Evolutionary conservation across 2,329 filamentous ascomycete genomes (phyloP), one percentile per base, ranked within the genome.

Genomic region (Penicillium sp.): DNA sequence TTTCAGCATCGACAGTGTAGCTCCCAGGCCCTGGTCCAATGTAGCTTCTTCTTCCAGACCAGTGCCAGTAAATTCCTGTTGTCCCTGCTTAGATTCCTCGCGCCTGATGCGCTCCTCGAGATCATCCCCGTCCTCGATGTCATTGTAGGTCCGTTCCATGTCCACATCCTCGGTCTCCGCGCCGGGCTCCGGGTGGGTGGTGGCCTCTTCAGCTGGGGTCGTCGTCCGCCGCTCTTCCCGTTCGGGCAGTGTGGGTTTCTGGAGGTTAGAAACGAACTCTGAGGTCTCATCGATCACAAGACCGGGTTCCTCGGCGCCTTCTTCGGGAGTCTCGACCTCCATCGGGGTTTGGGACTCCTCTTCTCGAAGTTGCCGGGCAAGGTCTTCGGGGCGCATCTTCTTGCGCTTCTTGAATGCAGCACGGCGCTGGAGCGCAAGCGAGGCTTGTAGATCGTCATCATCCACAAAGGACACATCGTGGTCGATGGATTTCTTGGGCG

Each of bases 221-320:
- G 61, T 66, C 52, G 69, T 65, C 48, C 61, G 67, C 55, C 64
- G 65, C 64, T 66, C 63, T 25, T 71, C 80, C 64, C 80, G 73
- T 71, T 88, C 74, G 66, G 80, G 74, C 10, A 79, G 71, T 2
- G 75, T 81, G 13, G 86, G 83, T 52, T 87, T 88, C 66, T 87
- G 88, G 49, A 99, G 74, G 48, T 90, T 90, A 24, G 91, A 88
- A 27, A 99, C 88, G 63, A 99, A 99, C 63, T 96, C 92, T 0
- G 91, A 91, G 0, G 92, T 96, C 67, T 96, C 94, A 54, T 96
- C 92, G 51, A 99, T 92, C n/a, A 96, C 82, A 1, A 99, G 77
- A 1, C 91, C 92, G 2, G 77, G 77, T 30, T 76, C 75, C 45
- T 81, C 78, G 38, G 79, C 77, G 9, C 73, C 66, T 18, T 76